Evolutionary conservation across 257 asterid species (phyloP), one percentile per base, ranked within the genome.

Genomic region (Nicotiana benthamiana): DNA sequence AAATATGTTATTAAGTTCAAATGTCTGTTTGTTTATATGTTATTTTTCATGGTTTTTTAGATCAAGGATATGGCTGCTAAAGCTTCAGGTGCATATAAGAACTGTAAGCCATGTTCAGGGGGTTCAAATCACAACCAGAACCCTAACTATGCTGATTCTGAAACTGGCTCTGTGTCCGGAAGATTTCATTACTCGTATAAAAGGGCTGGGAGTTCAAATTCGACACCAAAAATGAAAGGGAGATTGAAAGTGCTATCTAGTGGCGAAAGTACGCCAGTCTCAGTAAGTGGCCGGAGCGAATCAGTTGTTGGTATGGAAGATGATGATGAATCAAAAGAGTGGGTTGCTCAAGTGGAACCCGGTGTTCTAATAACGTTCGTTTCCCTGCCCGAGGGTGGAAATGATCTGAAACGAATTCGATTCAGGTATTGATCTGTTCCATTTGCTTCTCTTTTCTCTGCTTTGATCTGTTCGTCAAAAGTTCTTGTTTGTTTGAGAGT

Each of bases 291-390:
- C 32, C 86, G 98, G 79, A 89, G 92, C 1, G 98, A 94, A 82
- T 89, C 97, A 0, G 88, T 83, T 11, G 87, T 86, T 84, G 93
- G 90, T 81, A 82, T 90, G 93, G 98, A 92, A 83, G 96, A 91
- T 75, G 97, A 94, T 70, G 96, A 92, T 65, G 98, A 92, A 87
- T 86, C 91, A 6, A 94, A 91, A 83, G 99, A 93, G 66, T 95
- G 99, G 99, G 93, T 93, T 54, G 99, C 99, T 62, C 99, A 96
- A 86, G 98, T 92, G 59, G 99, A 96, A 86, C 98, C 99, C 1
- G 98, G 99, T 24, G 99, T 96, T 70, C 84, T 92, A 27, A 96
- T 96, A 85, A 91, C 99, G 1, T 94, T 96, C 67, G 89, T 96
- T 82, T 89, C 98, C 1, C 87, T 92, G 86, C 93, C 95, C 62